Evolutionary conservation across 2,329 filamentous ascomycete species (phyloP).

Genomic region (Ceratocystis smalleyi): DNA sequence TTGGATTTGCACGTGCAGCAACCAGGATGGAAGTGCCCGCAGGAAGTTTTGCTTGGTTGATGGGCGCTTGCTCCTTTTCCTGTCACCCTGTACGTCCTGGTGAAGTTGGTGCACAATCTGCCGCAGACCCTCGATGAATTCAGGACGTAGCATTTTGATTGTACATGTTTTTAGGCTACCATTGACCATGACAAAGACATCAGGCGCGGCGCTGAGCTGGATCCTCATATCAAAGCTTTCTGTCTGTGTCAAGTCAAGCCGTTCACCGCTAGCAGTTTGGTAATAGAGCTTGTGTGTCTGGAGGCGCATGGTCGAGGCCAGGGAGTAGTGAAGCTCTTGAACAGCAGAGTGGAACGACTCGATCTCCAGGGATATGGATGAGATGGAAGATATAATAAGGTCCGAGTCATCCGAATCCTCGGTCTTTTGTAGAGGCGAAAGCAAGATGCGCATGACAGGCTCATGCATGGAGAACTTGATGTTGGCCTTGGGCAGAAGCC

Average conservation of each 20-base stretch:
- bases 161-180: conserved; percentile 76
- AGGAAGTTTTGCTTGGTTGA: conserved; percentile 52
- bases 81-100: conserved; percentile 42
- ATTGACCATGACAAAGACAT: conserved; percentile 65
- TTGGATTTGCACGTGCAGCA: conserved; percentile 69
- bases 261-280: conserved; percentile 66
- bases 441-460: conserved; percentile 75
- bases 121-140: conserved; percentile 81
- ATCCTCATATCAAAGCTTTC: conserved; percentile 79
- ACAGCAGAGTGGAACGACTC: conserved; percentile 88
- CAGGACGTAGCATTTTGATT: conserved; percentile 74
- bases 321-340: conserved; percentile 71
- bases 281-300: conserved; percentile 87
- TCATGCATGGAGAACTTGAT: conserved; percentile 96
- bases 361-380: conserved; percentile 79
- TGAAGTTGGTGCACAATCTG: conserved; percentile 80
- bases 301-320: conserved; percentile 67
- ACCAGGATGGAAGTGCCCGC: conserved; percentile 66
- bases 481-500: conserved; percentile 81
- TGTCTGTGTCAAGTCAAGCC: conserved; percentile 74
- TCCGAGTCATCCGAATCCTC: conserved; percentile 70
- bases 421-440: conserved; percentile 58
- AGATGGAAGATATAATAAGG: conserved; percentile 85
- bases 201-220: conserved; percentile 69
- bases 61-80: conserved; percentile 29